A percentile compares a stretch with the other conserved stretches of the same genome.
phyloP scores from a whole-genome alignment of 768 basidiomycete species.

The Mrakia frigida region DNA sequence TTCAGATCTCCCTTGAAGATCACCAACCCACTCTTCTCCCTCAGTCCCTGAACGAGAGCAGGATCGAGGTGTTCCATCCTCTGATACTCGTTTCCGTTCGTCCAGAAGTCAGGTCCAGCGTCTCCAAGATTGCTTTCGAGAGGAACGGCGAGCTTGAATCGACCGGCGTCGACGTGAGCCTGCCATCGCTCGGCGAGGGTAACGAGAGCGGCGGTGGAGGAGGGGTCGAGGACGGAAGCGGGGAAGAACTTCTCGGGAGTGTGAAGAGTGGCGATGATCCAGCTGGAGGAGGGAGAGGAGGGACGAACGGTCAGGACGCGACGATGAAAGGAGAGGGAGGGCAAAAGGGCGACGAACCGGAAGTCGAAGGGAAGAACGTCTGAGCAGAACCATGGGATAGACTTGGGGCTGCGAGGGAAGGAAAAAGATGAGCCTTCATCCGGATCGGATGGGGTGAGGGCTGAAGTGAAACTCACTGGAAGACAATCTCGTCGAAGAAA shows the following conservation, averaged over 20 bases:
- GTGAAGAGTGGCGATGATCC: slow-evolving; percentile 48
- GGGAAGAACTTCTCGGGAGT: slow-evolving; percentile 57
- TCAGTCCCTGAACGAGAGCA: slow-evolving; percentile 58
- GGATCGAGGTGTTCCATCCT: slow-evolving; percentile 46
- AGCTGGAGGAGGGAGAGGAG: slow-evolving; percentile 33
- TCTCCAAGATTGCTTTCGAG: slow-evolving; percentile 54
- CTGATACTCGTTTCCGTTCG: slow-evolving; percentile 43
- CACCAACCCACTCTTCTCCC: slow-evolving; percentile 58
- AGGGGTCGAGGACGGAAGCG: slow-evolving; percentile 39
- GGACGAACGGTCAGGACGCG: background rate
- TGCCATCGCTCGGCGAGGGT: slow-evolving; percentile 68
- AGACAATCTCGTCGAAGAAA: slow-evolving; percentile 71
- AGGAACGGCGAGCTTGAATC: slow-evolving; percentile 69
- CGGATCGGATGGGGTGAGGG: background rate
- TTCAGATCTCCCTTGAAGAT: slow-evolving; percentile 94
- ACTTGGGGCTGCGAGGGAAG: slow-evolving; percentile 62
- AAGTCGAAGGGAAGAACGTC: slow-evolving; percentile 90
- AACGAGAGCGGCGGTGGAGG: slow-evolving; percentile 46
- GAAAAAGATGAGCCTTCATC: background rate
- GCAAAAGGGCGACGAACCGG: slow-evolving; percentile 36
- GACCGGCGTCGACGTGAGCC: slow-evolving; percentile 60
- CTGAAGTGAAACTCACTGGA: slow-evolving; percentile 60
- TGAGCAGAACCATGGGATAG: slow-evolving; percentile 96
- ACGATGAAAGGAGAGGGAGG: background rate
- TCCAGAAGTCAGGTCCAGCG: slow-evolving; percentile 45